phyloP scores from a whole-genome alignment of 257 asterid species.

The Scutellaria minor region DNA sequence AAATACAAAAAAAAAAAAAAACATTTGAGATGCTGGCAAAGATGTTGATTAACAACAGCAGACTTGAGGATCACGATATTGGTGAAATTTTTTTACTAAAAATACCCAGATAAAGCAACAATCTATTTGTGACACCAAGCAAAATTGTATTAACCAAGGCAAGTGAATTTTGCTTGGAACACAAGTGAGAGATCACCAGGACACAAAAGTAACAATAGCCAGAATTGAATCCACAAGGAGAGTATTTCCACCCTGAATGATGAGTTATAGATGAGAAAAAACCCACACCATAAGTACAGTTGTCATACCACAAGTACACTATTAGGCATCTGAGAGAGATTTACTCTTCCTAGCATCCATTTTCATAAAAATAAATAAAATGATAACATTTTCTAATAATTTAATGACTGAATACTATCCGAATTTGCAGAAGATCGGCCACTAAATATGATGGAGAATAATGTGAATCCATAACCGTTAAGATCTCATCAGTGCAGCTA shows the following conservation, averaged over 20 bases:
- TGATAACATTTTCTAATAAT: background rate
- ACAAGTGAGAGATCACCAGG: constrained; percentile 10
- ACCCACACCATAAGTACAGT: background rate
- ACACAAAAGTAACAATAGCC: background rate
- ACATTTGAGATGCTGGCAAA: background rate
- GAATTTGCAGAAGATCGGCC: background rate
- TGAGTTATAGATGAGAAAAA: constrained; percentile 10
- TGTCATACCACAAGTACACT: background rate
- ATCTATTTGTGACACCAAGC: background rate
- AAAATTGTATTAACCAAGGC: constrained; percentile 1
- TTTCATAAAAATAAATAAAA: background rate
- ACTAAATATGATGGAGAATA: background rate
- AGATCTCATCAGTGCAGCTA: constrained; percentile 10
- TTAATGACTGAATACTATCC: background rate
- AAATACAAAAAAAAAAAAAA: background rate
- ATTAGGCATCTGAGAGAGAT: background rate
- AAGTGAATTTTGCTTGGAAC: background rate
- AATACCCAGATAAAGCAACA: background rate
- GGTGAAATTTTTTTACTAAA: background rate
- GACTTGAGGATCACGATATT: constrained; percentile 14
- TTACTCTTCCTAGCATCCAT: background rate
- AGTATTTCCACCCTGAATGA: constrained; percentile 20
- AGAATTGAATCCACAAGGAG: background rate
- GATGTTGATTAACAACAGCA: background rate
- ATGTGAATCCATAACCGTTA: background rate